Base-by-base conservation (phyloP, 352 stramenopile genomes). In the Phytophthora pistaciae region DNA sequence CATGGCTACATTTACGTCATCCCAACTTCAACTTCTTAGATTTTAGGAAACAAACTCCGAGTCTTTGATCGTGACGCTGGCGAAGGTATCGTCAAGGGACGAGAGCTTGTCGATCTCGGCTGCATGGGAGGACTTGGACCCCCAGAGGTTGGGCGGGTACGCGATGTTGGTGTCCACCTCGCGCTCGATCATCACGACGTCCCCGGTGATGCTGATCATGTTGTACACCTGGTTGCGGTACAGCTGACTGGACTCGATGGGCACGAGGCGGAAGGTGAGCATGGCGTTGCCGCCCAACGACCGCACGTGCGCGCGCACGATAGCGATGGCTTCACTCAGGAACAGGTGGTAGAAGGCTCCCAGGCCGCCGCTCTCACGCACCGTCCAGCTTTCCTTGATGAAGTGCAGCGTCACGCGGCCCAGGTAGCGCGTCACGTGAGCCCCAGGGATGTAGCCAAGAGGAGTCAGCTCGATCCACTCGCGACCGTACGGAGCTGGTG, bases 141-240 rank as follows among this genome's bases (percentile, higher is more conserved):
- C 66, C 74, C 76, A 84, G 8, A 64, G 62, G 16, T 72, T 76
- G 6, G 71, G 64, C 6, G 66, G 69, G 27, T 71, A 85, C 13
- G 60, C 61, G 21, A 75, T 70, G 50, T 78, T 77, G 52, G 69
- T 58, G 53, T 86, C 77, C 56, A 56, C 63, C 48, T 94, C 76
- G 25, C 87, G 82, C 64, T 91, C 83, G 27, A 94, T 85, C 84
- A 94, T 93, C 25, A 93, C 89, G 9, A 88, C 85, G 66, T 96
- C 91, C 5, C 91, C 91, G 2, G 88, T 96, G 70, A 97, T 93
- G 61, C 87, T 96, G 56, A 97, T 96, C 88, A 97, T 96, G 75
- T 96, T 96, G 88, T 97, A 97, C 60, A 96, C 89, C 70, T 96
- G 90, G 69, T 97, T 97, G 49, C 91, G 90, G 55, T 95, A 94